Conservation (phyloP, 2,329 filamentous ascomycete species). For the Elsinoe fawcettii region DNA sequence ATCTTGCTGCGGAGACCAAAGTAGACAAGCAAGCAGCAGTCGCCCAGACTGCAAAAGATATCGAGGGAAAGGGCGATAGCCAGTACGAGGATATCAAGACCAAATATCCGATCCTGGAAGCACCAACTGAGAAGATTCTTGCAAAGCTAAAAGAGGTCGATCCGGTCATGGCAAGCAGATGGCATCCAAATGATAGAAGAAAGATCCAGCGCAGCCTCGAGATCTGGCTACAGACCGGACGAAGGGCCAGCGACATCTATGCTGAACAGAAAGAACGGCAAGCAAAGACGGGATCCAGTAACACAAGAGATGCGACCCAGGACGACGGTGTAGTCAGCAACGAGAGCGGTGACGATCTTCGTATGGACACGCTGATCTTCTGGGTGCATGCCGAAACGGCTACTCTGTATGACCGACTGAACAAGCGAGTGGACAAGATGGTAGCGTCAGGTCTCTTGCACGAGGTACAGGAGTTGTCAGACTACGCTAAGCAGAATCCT, state of each 20-base stretch:
- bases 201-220: slow-evolving; percentile 87
- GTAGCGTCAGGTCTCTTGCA: slow-evolving; percentile 55
- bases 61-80: slow-evolving; percentile 22
- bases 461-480: slow-evolving; percentile 51
- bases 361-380: slow-evolving; percentile 60
- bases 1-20: slow-evolving; percentile 45
- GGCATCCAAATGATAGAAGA: slow-evolving; percentile 88
- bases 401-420: slow-evolving; percentile 60
- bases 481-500: slow-evolving; percentile 39
- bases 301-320: background rate
- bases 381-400: slow-evolving; percentile 77
- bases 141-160: slow-evolving; percentile 70
- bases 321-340: background rate
- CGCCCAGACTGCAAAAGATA: background rate
- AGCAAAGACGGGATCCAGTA: slow-evolving; percentile 17
- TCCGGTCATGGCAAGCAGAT: slow-evolving; percentile 77
- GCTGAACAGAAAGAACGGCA: slow-evolving; percentile 53
- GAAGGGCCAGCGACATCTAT: slow-evolving; percentile 77
- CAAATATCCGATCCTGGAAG: slow-evolving; percentile 62
- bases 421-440: slow-evolving; percentile 79
- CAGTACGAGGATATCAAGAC: slow-evolving; percentile 17
- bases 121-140: slow-evolving; percentile 63
- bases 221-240: slow-evolving; percentile 78
- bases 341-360: slow-evolving; percentile 16
- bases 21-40: slow-evolving; percentile 21